Conservation (phyloP, 2,329 filamentous ascomycete genomes). For the Alternaria brassicicola region DNA sequence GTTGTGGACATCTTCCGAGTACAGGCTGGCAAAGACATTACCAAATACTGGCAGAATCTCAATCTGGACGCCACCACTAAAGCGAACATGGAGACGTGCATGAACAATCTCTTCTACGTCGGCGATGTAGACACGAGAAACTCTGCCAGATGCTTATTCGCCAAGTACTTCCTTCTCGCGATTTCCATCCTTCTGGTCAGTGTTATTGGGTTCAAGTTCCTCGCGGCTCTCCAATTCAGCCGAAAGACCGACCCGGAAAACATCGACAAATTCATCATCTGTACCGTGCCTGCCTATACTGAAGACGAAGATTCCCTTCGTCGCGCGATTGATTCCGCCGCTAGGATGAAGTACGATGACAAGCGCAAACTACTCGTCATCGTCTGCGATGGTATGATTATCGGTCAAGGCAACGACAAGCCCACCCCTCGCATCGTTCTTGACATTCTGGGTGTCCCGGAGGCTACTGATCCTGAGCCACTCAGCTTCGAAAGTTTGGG, state of each 20-base stretch:
- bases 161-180: constrained; percentile 85
- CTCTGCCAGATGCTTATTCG: constrained; percentile 82
- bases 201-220: constrained; percentile 94
- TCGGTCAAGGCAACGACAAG: constrained; percentile 95
- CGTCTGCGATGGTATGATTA: constrained; percentile 98
- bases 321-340: constrained; percentile 94
- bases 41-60: constrained; percentile 79
- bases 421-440: constrained; percentile 95
- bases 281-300: constrained; percentile 95
- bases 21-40: constrained; percentile 78
- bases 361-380: constrained; percentile 95
- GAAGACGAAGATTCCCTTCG: constrained; percentile 97
- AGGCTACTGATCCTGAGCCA: constrained; percentile 91
- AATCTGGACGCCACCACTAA: constrained; percentile 63
- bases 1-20: constrained; percentile 79
- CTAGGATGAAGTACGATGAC: constrained; percentile 95
- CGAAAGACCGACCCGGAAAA: constrained; percentile 92
- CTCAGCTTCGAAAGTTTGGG: constrained; percentile 96
- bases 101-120: constrained; percentile 94
- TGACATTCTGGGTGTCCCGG: constrained; percentile 93
- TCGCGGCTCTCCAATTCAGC: constrained; percentile 93
- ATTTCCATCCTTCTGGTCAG: constrained; percentile 79
- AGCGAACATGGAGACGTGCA: constrained; percentile 75
- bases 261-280: constrained; percentile 97
- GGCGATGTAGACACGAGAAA: constrained; percentile 90